These are phyloP conservation scores for Arachis monticola DNA, from an alignment of 331 rosid genomes.

Conservation along the genomic window DNA sequence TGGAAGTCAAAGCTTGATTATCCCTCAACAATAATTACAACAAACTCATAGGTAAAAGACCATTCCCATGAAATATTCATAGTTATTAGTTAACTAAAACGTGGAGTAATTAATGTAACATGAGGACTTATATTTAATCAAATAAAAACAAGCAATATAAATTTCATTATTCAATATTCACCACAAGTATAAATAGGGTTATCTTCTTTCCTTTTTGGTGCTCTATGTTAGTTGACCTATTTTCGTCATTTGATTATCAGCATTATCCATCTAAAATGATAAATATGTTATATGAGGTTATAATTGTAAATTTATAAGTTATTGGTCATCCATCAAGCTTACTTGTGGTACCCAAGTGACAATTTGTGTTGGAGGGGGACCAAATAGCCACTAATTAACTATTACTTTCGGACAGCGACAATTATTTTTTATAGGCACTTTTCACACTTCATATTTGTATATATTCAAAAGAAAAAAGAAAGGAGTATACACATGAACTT, in stretches of 20 bases:
- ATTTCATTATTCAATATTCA: no score
- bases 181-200: no score
- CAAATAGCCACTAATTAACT: background rate
- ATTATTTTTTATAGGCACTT: no score
- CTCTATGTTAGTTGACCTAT: no score
- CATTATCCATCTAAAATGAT: background rate
- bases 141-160: background rate
- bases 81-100: background rate
- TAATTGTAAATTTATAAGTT: background rate
- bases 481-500: no score
- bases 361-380: background rate
- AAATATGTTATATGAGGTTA: background rate
- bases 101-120: background rate
- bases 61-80: background rate
- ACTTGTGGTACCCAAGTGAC: background rate
- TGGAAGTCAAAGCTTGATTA: background rate
- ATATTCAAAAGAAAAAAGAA: no score
- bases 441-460: no score
- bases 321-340: background rate
- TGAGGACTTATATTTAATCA: no score
- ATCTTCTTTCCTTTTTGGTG: no score
- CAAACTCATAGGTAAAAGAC: background rate
- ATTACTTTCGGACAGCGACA: background rate
- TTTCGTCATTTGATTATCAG: background rate
- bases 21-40: background rate